A percentile compares a stretch with the other conserved stretches of the same genome.
Evolutionary conservation across 1,284 basidiomycete species (phyloP).

Genomic region (Pascua guehoae): DNA sequence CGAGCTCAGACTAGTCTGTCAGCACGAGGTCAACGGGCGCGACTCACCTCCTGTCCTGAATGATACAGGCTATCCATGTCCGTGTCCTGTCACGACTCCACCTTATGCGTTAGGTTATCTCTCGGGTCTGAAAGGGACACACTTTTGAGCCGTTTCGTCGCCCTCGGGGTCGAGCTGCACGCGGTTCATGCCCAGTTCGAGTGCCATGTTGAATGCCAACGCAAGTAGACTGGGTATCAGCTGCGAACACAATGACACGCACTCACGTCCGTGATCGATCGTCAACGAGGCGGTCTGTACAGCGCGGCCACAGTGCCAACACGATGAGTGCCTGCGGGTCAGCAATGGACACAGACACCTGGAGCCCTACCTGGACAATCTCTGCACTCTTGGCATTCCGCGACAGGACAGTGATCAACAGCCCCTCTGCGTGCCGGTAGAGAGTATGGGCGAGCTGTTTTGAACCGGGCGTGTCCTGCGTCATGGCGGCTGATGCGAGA

Average conservation of each 20-base stretch:
- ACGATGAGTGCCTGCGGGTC: slow-evolving; percentile 1
- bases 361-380: neutral
- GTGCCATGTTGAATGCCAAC: slow-evolving; percentile 4
- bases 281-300: slow-evolving; percentile 7
- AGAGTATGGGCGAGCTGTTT: neutral
- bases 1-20: neutral
- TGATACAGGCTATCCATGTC: slow-evolving; percentile 1
- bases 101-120: neutral
- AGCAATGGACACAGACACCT: neutral
- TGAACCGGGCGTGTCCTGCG: neutral
- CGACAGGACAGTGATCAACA: slow-evolving; percentile 4
- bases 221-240: slow-evolving; percentile 1
- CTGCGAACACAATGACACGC: neutral
- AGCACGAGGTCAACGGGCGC: neutral
- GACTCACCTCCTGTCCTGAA: slow-evolving; percentile 1
- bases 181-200: slow-evolving; percentile 6
- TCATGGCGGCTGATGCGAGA: slow-evolving; percentile 4
- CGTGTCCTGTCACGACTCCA: slow-evolving; percentile 4
- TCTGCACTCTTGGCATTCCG: slow-evolving; percentile 6
- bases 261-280: slow-evolving; percentile 2
- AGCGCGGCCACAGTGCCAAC: neutral
- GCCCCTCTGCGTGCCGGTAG: slow-evolving; percentile 4
- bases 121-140: neutral
- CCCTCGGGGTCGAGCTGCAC: neutral
- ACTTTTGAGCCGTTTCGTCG: slow-evolving; percentile 5